Percentiles rank a stretch among this genome's conserved stretches.
These are phyloP conservation scores for Haberlea rhodopensis DNA, from an alignment of 257 asterid genomes.

Conservation along the genomic window DNA sequence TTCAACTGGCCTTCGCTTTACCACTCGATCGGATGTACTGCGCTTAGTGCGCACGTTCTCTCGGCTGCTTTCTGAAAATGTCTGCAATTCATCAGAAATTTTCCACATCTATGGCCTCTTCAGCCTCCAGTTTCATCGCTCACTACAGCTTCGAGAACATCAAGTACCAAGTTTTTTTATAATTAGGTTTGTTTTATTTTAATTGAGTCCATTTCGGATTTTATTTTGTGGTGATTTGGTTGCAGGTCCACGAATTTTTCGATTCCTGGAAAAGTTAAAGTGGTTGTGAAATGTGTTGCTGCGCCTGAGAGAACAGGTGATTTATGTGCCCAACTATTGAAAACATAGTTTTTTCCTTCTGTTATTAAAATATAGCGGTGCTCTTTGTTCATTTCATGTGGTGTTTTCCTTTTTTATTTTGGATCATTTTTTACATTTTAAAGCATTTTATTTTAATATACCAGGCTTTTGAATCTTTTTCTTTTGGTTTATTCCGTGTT, in stretches of 20 bases:
- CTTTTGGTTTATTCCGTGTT: too few relatives aligned
- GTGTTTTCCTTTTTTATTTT: neutral
- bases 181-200: neutral
- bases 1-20: too few relatives aligned
- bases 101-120: conserved; percentile 56
- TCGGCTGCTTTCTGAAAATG: conserved; percentile 38
- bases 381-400: neutral
- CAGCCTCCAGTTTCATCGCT: conserved; percentile 52
- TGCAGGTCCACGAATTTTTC: conserved; percentile 53
- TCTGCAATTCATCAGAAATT: conserved; percentile 52
- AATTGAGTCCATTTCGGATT: conserved; percentile 1
- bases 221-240: neutral
- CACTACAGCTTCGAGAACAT: conserved; percentile 39
- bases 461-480: too few relatives aligned
- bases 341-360: neutral
- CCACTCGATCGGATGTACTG: neutral
- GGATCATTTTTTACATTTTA: neutral
- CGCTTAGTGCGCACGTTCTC: neutral
- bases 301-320: conserved; percentile 73
- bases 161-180: conserved; percentile 33
- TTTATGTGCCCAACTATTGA: neutral
- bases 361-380: neutral
- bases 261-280: conserved; percentile 38
- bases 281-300: conserved; percentile 61
- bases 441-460: too few relatives aligned